A percentile compares a stretch with the other conserved stretches of the same genome.
These are phyloP conservation scores for Croton setiger DNA, from an alignment of 441 rosid genomes.

Conservation along the genomic window DNA sequence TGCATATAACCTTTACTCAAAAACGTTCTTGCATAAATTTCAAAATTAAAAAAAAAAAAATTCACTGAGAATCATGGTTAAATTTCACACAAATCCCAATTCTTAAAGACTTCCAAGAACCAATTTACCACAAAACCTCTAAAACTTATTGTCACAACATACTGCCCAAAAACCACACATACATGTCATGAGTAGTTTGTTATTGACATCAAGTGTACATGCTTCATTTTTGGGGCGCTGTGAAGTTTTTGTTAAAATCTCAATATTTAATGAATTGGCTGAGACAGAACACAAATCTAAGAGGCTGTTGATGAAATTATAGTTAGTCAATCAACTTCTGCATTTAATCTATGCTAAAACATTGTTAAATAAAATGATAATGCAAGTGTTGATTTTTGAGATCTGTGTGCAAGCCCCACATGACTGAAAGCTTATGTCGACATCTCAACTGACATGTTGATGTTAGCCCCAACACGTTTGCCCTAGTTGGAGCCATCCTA, in stretches of 20 bases:
- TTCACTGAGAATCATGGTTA: background rate
- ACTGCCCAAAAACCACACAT: background rate
- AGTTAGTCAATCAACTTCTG: background rate
- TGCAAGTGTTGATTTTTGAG: too few species aligned
- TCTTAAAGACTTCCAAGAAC: background rate
- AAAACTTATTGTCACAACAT: background rate
- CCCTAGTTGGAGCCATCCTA: too few species aligned
- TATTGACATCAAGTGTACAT: background rate
- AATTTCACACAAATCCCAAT: background rate
- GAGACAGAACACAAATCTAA: background rate
- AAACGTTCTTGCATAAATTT: background rate
- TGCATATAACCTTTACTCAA: too few species aligned
- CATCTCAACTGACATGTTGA: too few species aligned
- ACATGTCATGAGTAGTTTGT: background rate
- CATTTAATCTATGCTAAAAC: background rate
- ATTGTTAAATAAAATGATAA: background rate
- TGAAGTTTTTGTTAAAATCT: background rate
- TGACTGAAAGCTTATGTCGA: too few species aligned
- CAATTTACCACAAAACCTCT: background rate
- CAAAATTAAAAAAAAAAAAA: too few species aligned
- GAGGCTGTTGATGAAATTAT: background rate
- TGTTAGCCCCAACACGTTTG: too few species aligned
- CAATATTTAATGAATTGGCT: background rate
- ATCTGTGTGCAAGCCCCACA: too few species aligned
- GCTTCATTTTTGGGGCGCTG: background rate